Base-by-base conservation (phyloP, 345 rosid species). In the Eucalyptus albens region DNA sequence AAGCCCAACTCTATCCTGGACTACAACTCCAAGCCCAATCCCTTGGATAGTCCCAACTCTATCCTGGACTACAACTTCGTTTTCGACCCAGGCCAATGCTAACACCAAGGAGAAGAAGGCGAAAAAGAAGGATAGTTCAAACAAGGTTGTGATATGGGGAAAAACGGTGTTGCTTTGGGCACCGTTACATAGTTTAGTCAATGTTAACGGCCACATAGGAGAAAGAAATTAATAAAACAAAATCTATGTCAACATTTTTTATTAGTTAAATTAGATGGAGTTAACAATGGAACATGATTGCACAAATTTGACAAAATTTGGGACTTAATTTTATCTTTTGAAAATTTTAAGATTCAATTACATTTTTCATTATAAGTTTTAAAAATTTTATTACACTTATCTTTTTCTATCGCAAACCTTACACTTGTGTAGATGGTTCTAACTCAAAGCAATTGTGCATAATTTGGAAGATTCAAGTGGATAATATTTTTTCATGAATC, bases 181-280 rank as follows among this genome's bases (percentile, higher is more conserved):
- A 72, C 15, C 2, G 0, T 33, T 33, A 19, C 44, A 9, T 10
- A 37, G 6, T 33, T 72, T 72, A 72, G 44, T 72, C 1, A 10
- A 33, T 17, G 24, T 69, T n/a, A 3, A 33, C 1, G 0, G 26
- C 13, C 82, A 9, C 14, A 0, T 37, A 37, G 8, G 0, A 37
- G 15, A 77, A 0, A 37, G 5, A 77, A 40, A 37, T 37, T 37
- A 77, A 77, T 37, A 77, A 40, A 19, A 60, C 2, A 60, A 60
- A 33, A 77, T 77, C 40, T 3, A 19, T 40, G 7, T 37, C 8
- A 3, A 1, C 1, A 11, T 11, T 77, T 6, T 37, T 7, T 2
- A 17, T 33, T 17, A 17, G 1, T 6, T 69, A 69, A 69, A 17
- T 33, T 2, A 69, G 44, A 33, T 21, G 44, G 12, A 69, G 24